These are phyloP conservation scores for Fusarium sp. DNA, from an alignment of 2,329 filamentous ascomycete genomes.

Conservation along the genomic window DNA sequence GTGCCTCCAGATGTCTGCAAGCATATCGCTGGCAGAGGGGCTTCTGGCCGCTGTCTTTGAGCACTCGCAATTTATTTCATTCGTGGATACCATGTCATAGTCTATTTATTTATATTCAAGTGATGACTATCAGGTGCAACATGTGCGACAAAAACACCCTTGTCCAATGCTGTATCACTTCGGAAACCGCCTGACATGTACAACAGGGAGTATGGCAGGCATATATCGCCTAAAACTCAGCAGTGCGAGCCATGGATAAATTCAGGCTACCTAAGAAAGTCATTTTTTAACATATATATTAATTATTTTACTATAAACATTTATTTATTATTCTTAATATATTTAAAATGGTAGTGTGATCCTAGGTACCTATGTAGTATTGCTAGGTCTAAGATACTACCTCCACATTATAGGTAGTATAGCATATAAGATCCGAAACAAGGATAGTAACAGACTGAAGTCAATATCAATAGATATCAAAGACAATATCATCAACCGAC, in stretches of 20 bases:
- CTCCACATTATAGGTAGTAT: too few species aligned
- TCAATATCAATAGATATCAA: too few species aligned
- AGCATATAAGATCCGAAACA: too few species aligned
- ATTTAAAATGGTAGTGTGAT: too few species aligned
- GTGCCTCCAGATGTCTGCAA: conserved; percentile 4
- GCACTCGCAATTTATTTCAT: too few species aligned
- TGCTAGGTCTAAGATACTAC: too few species aligned
- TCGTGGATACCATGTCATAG: neutral
- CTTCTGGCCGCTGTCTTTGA: neutral
- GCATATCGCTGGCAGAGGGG: too few species aligned
- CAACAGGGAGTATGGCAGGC: neutral
- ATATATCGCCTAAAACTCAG: neutral
- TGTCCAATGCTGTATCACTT: conserved; percentile 2
- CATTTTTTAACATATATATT: too few species aligned
- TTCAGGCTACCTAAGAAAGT: neutral
- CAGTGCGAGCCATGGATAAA: neutral
- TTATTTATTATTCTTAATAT: neutral
- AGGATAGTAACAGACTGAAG: too few species aligned
- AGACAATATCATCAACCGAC: too few species aligned
- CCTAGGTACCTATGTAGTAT: too few species aligned
- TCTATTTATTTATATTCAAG: neutral
- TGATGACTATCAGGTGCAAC: neutral
- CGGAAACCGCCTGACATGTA: conserved; percentile 5
- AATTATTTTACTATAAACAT: too few species aligned
- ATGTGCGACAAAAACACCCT: neutral